These are phyloP conservation scores for Lithocarpus polystachyus DNA, from an alignment of 306 rosid genomes.

Conservation along the genomic window DNA sequence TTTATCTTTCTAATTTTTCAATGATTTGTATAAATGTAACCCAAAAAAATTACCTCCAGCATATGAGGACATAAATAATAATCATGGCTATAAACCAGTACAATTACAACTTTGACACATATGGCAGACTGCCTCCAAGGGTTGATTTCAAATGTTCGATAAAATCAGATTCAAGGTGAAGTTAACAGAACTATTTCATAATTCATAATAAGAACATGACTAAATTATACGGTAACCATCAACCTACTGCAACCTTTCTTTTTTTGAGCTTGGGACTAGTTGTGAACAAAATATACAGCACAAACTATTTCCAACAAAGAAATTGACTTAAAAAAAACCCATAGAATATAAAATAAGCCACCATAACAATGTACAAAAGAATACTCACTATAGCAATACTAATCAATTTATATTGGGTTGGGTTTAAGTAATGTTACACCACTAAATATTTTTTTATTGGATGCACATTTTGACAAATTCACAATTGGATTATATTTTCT, in stretches of 20 bases:
- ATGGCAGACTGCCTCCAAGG: neutral
- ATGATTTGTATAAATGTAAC: neutral
- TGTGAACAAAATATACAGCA: too few species aligned
- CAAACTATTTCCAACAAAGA: too few species aligned
- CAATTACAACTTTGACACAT: neutral
- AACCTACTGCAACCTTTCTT: too few species aligned
- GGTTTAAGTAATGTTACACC: too few species aligned
- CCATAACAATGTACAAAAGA: neutral
- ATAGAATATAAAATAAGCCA: neutral
- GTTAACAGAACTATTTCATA: neutral
- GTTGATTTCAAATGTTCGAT: neutral
- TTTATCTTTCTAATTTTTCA: neutral
- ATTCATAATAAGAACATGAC: too few species aligned
- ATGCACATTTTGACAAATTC: too few species aligned
- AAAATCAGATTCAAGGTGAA: neutral
- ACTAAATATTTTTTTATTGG: too few species aligned
- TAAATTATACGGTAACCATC: too few species aligned
- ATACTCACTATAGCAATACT: neutral
- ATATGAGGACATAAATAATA: neutral
- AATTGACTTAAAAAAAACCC: neutral
- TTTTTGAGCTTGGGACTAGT: too few species aligned
- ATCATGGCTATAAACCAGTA: neutral
- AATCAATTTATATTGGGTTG: too few species aligned
- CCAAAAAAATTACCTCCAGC: neutral
- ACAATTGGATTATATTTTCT: too few species aligned